Evolutionary conservation across 495 filamentous ascomycete genomes (phyloP), one percentile per base, ranked within the genome.

Genomic region (Trichoderma erinaceum): DNA sequence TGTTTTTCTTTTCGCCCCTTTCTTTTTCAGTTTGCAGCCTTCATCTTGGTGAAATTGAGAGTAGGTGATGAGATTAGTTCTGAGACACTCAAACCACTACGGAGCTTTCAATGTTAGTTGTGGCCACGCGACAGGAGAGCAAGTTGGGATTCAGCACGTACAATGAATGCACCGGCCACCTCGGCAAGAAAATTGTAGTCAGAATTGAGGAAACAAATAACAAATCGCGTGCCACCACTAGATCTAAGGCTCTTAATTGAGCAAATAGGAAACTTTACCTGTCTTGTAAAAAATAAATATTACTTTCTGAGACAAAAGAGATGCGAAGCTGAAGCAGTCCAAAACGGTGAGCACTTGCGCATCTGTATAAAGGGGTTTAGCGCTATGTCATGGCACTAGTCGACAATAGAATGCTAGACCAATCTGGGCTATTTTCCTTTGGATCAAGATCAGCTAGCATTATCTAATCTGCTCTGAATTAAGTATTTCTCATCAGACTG

Each of bases 71-170:
- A 29, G 10, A n/a, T 61, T 16, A n/a, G 27, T 29, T 61, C 10
- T 13, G 16, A 61, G 56, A 29, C 16, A 12, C 23, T 61, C 23
- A 61, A 10, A 32, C 11, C 10, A 12, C 27, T 27, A 61, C 27
- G 5, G 12, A n/a, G 25, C n/a, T 13, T 5, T n/a, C n/a, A n/a
- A n/a, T 11, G 10, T 21, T 11, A 18, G 27, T 61, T 29, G 27
- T 12, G 56, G 56, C 56, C 56, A 61, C 56, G 56, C 56, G 27
- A 61, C 56, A 61, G 27, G 10, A 52, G 48, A 52, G 18, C 48
- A n/a, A n/a, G 18, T 21, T n/a, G 48, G 0, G 18, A 52, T 16
- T 52, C 35, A 38, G 35, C 35, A 52, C 21, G 18, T 46, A 10
- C 48, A 52, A n/a, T 18, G 15, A 18, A 29, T 10, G n/a, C n/a